Conservation (phyloP, 2,329 filamentous ascomycete genomes). For the Xylaria sp. region DNA sequence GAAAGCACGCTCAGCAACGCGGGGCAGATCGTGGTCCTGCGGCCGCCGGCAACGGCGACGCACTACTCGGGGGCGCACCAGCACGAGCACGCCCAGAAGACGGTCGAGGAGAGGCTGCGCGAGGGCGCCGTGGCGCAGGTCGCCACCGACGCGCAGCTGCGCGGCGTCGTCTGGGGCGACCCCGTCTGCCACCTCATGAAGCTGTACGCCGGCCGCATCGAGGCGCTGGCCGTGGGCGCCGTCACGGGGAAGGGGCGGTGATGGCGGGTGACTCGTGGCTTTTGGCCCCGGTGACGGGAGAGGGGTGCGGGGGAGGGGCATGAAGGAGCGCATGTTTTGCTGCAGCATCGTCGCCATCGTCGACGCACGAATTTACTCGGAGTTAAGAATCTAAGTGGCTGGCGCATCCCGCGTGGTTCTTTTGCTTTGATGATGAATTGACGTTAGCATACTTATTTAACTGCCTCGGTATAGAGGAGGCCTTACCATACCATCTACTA, state of each 20-base stretch:
- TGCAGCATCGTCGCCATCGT: no score
- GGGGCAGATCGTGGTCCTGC: conserved; percentile 68
- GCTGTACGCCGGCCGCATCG: conserved; percentile 72
- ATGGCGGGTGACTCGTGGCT: conserved; percentile 2
- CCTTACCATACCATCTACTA: background rate
- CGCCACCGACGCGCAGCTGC: conserved; percentile 68
- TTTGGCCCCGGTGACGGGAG: no score
- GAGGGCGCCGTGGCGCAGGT: conserved; percentile 70
- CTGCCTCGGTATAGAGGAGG: no score
- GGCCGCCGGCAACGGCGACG: conserved; percentile 40
- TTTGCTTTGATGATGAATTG: no score
- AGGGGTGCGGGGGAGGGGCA: no score
- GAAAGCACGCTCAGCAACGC: conserved; percentile 69
- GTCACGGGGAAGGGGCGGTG: conserved; percentile 51
- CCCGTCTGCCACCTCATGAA: conserved; percentile 80
- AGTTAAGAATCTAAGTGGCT: no score
- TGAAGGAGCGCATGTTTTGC: no score
- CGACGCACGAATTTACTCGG: no score
- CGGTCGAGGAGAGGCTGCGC: conserved; percentile 51
- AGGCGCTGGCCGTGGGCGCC: conserved; percentile 70
- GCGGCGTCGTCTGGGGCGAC: conserved; percentile 78
- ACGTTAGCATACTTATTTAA: no score
- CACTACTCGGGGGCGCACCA: conserved; percentile 40
- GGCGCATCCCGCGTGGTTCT: no score
- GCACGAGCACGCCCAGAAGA: conserved; percentile 49